Conservation (phyloP, 2,329 filamentous ascomycete species). For the Tympanopsis confertula region DNA sequence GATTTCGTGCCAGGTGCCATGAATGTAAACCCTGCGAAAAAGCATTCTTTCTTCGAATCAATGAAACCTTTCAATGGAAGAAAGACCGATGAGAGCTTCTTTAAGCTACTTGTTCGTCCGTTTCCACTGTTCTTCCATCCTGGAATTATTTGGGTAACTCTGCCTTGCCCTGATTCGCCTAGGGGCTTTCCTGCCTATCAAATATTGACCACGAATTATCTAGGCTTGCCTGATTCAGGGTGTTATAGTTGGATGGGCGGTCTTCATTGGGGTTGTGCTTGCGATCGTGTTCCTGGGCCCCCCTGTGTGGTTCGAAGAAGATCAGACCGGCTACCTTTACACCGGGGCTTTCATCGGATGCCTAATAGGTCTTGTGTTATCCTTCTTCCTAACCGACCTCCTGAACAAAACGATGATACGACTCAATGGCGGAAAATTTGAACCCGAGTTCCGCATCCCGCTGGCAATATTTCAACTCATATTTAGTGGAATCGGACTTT, state of each 20-base stretch:
- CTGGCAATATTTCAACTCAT: conserved; percentile 75
- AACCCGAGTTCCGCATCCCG: conserved; percentile 80
- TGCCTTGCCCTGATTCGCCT: conserved; percentile 70
- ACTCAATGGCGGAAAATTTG: conserved; percentile 70
- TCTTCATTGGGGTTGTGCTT: conserved; percentile 77
- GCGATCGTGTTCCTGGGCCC: conserved; percentile 73
- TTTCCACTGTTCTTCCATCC: conserved; percentile 8
- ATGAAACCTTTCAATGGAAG: conserved; percentile 68
- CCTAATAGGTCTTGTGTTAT: conserved; percentile 63
- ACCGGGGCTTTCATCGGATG: conserved; percentile 77
- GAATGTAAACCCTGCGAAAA: conserved; percentile 23
- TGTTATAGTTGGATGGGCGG: conserved; percentile 86
- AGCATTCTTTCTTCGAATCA: conserved; percentile 43
- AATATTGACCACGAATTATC: no score
- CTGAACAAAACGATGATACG: conserved; percentile 60
- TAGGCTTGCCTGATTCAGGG: conserved; percentile 76
- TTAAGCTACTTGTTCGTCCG: background rate
- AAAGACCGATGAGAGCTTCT: conserved; percentile 68
- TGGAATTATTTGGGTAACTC: conserved; percentile 55
- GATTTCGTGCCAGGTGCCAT: background rate
- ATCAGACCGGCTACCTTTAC: conserved; percentile 77
- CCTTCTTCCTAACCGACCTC: conserved; percentile 64
- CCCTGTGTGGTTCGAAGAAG: conserved; percentile 71
- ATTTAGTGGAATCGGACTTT: conserved; percentile 67
- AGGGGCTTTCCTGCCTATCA: conserved; percentile 71